Base-by-base conservation (phyloP, 768 basidiomycete genomes). In the Suillus subaureus region DNA sequence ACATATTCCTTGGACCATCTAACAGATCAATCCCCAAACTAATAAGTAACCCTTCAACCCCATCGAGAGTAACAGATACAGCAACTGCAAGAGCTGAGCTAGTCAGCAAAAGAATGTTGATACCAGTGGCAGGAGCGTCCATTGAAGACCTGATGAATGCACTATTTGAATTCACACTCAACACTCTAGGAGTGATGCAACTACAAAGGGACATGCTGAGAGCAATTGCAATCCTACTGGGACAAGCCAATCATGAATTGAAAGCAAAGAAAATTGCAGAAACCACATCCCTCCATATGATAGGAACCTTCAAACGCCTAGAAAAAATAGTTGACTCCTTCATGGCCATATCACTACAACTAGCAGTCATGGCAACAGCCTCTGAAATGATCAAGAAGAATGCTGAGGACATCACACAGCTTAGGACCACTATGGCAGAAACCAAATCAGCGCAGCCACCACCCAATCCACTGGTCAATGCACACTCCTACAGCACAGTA, bases 401-500 rank as follows among this genome's bases (percentile, higher is more conserved):
- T 11, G 21, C 9, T 0, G 43, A 45, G 2, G 21, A 21, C 43
- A 0, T 45, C 3, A n/a, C 21, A 4, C 18, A 45, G 7, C 21
- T 45, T 0, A 45, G 21, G 7, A 45, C 7, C 43, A 3, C 43
- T 1, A 9, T n/a, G 4, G 43, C 9, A 5, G 43, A 42, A 6
- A 42, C 1, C 16, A 2, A 42, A 16, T 0, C 4, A 18, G 8
- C 3, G 18, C 16, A 6, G 6, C 40, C 21, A 21, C 21, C 21
- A 0, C 4, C 43, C 3, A n/a, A 5, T 11, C 18, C 3, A 11
- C 8, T 8, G 0, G 4, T 3, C 5, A 45, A 45, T 1, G 0
- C 21, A n/a, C 9, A 3, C 9, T 35, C 61, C 2, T 49, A 49
- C 61, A 62, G 60, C 1, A 26, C 43, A 16, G 6, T 37, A 9